Conservation (phyloP, 2,329 filamentous ascomycete genomes). For the Thielaviopsis euricoi region DNA sequence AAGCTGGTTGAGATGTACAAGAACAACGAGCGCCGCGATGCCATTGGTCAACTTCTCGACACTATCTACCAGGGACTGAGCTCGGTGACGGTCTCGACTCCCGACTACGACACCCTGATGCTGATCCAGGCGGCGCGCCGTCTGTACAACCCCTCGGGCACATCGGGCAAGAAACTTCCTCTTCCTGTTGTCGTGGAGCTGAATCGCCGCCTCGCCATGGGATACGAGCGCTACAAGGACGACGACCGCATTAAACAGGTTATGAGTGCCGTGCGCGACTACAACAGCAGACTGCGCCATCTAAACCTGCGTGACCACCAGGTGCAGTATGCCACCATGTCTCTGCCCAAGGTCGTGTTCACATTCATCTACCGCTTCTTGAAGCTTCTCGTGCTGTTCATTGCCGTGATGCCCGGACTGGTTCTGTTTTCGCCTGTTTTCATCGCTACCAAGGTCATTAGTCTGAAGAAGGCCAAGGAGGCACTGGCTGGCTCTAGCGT, state of each 20-base stretch:
- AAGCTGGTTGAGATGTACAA: constrained; percentile 78
- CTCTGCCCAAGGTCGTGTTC: constrained; percentile 56
- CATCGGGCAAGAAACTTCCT: constrained; percentile 77
- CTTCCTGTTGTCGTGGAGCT: constrained; percentile 86
- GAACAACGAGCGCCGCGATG: constrained; percentile 66
- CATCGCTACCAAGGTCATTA: constrained; percentile 68
- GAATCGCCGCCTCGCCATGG: constrained; percentile 77
- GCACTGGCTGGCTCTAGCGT: constrained; percentile 74
- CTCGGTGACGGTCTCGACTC: constrained; percentile 78
- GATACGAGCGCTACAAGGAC: constrained; percentile 84
- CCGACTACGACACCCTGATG: constrained; percentile 94
- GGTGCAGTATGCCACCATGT: constrained; percentile 78
- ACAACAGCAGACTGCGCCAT: constrained; percentile 74
- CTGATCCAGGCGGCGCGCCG: constrained; percentile 86
- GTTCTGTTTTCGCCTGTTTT: constrained; percentile 82
- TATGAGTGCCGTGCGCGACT: constrained; percentile 59
- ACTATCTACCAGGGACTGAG: constrained; percentile 72
- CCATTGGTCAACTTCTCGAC: constrained; percentile 71
- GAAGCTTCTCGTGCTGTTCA: constrained; percentile 60
- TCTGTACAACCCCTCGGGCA: constrained; percentile 58
- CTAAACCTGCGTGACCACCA: constrained; percentile 87
- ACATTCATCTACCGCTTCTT: constrained; percentile 63
- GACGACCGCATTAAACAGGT: constrained; percentile 68
- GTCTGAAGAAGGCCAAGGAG: constrained; percentile 63
- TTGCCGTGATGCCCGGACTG: constrained; percentile 73